Evolutionary conservation across 495 filamentous ascomycete genomes (phyloP).

Genomic region (Penicillium riverlandense): DNA sequence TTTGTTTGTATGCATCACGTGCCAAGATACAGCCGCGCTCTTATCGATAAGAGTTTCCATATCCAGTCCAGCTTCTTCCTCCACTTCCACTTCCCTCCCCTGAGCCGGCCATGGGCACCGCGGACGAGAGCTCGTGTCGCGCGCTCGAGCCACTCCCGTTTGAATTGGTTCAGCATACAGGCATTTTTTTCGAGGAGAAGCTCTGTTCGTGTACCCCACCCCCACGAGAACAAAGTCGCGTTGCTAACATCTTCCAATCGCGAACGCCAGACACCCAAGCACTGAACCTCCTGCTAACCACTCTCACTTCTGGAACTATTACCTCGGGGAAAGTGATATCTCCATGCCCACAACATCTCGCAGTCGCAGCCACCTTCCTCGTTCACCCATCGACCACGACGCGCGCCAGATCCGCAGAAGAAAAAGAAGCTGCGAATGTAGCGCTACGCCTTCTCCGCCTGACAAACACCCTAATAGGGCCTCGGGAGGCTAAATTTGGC

Average conservation of each 20-base stretch:
- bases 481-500: conserved; percentile 38
- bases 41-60: conserved; percentile 23
- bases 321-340: conserved; percentile 35
- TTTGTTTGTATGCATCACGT: no score
- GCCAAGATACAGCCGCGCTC: background rate
- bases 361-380: conserved; percentile 58
- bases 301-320: conserved; percentile 51
- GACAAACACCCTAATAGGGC: conserved; percentile 43
- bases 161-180: conserved; percentile 56
- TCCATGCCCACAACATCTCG: conserved; percentile 52
- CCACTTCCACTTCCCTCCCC: background rate
- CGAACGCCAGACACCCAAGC: conserved; percentile 53
- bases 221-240: background rate
- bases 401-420: conserved; percentile 45
- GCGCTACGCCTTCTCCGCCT: conserved; percentile 54
- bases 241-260: conserved; percentile 5
- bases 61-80: conserved; percentile 4
- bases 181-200: conserved; percentile 70
- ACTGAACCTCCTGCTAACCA: conserved; percentile 57
- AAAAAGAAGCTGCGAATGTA: conserved; percentile 43
- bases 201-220: conserved; percentile 45
- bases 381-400: conserved; percentile 68
- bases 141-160: conserved; percentile 48
- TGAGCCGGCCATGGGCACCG: conserved; percentile 12
- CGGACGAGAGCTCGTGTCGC: conserved; percentile 34